A percentile compares a stretch with the other conserved stretches of the same genome.
Conservation (phyloP, 192 early-diverging fungal species). For the Umbelopsis sp. region DNA sequence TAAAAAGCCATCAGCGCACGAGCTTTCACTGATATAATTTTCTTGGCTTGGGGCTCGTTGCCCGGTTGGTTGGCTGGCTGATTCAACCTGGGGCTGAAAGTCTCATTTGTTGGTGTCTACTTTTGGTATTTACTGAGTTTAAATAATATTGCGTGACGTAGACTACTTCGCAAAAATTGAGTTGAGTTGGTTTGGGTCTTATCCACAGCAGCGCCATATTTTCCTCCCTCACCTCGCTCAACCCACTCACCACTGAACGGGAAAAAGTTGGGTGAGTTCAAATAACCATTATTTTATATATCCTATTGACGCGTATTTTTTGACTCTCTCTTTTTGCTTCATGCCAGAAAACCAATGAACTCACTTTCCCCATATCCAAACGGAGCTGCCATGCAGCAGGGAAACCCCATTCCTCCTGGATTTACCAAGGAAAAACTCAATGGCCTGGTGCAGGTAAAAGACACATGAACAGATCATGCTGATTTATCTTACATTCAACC, state of each 20-base stretch:
- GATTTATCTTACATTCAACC: neutral
- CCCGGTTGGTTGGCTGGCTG: neutral
- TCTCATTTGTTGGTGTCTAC: no score
- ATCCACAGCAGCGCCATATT: neutral
- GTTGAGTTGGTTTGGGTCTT: neutral
- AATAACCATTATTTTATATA: neutral
- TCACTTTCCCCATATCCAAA: slow-evolving; percentile 19
- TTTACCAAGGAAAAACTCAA: slow-evolving; percentile 33
- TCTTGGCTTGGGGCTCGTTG: no score
- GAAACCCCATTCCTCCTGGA: slow-evolving; percentile 11
- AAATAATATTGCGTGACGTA: neutral
- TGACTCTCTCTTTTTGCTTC: slow-evolving; percentile 4
- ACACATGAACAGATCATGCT: no score
- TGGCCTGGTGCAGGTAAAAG: slow-evolving; percentile 22
- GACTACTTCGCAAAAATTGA: neutral
- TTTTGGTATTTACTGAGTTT: no score
- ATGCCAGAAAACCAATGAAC: slow-evolving; percentile 7
- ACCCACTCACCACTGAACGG: neutral
- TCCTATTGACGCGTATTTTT: slow-evolving; percentile 9
- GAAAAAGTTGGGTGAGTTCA: slow-evolving; percentile 20
- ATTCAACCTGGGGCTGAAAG: no score
- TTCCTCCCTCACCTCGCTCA: neutral
- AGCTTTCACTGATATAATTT: no score
- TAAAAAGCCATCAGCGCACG: neutral
- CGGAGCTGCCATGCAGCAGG: slow-evolving; percentile 15